phyloP scores from a whole-genome alignment of 129 eudicot species.

The Deinandra increscens region DNA sequence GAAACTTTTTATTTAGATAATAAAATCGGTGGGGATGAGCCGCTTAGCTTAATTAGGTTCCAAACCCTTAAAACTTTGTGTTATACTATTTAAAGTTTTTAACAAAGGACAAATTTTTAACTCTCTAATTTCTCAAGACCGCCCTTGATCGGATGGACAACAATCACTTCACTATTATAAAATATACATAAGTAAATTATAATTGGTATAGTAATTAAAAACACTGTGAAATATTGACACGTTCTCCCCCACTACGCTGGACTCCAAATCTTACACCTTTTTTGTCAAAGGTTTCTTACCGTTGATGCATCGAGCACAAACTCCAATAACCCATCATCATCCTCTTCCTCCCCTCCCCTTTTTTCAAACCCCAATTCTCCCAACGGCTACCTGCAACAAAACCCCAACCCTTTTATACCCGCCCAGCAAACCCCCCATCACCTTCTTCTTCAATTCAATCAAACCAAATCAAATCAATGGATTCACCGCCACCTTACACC shows the following conservation, averaged over 20 bases:
- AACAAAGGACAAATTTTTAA: no score
- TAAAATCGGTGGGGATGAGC: no score
- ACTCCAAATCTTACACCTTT: not conserved
- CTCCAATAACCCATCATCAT: constrained; percentile 21
- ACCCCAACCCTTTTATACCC: constrained; percentile 10
- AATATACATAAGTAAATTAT: no score
- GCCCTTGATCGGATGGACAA: no score
- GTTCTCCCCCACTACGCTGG: constrained; percentile 5
- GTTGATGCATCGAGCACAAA: constrained; percentile 32
- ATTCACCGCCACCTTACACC: constrained; percentile 31
- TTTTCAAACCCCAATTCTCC: constrained; percentile 29
- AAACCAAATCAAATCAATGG: constrained; percentile 45
- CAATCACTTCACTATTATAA: no score
- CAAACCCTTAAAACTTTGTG: no score
- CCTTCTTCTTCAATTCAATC: constrained; percentile 10
- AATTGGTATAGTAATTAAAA: no score
- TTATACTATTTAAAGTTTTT: no score
- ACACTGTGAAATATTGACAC: not conserved
- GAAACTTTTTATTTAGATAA: no score
- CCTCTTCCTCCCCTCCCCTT: constrained; percentile 15
- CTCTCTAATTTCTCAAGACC: no score
- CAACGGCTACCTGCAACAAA: constrained; percentile 28
- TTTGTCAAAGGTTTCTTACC: constrained; percentile 39
- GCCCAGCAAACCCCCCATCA: not conserved
- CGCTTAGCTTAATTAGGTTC: no score